These are phyloP conservation scores for Rhodotorula taiwanensis DNA, from an alignment of 768 basidiomycete genomes.

Conservation along the genomic window DNA sequence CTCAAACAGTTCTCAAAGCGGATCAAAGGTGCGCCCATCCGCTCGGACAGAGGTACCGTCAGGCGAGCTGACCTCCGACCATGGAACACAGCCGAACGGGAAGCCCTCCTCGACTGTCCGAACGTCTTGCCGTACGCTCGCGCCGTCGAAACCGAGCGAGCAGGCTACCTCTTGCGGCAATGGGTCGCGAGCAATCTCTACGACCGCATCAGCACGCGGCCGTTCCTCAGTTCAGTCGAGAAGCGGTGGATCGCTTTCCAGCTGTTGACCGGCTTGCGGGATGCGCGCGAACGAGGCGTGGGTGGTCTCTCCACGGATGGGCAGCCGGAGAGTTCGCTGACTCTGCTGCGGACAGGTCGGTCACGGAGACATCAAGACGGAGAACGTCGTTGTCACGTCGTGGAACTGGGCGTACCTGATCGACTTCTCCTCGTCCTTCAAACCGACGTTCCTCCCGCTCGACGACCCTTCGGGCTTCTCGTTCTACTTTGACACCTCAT, in stretches of 20 bases:
- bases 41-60: background rate
- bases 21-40: slow-evolving; percentile 56
- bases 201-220: slow-evolving; percentile 95
- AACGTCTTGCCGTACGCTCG: slow-evolving; percentile 84
- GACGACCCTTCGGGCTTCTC: slow-evolving; percentile 97
- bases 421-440: slow-evolving; percentile 84
- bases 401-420: slow-evolving; percentile 94
- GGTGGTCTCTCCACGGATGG: slow-evolving; percentile 8
- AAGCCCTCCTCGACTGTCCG: slow-evolving; percentile 70
- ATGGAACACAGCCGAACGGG: slow-evolving; percentile 63
- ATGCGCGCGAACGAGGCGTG: slow-evolving; percentile 65
- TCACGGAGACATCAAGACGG: slow-evolving; percentile 96
- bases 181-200: slow-evolving; percentile 92
- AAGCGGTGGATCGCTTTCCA: slow-evolving; percentile 99
- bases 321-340: background rate
- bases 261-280: slow-evolving; percentile 72
- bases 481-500: slow-evolving; percentile 94
- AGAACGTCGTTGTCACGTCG: slow-evolving; percentile 91
- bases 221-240: slow-evolving; percentile 82
- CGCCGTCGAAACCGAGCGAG: slow-evolving; percentile 90
- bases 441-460: slow-evolving; percentile 87
- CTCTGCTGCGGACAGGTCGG: slow-evolving; percentile 54
- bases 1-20: slow-evolving; percentile 65
- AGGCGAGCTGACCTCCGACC: background rate
- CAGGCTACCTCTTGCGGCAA: slow-evolving; percentile 88